Evolutionary conservation across 768 basidiomycete species (phyloP).

Genomic region (Coprinellus micaceus): DNA sequence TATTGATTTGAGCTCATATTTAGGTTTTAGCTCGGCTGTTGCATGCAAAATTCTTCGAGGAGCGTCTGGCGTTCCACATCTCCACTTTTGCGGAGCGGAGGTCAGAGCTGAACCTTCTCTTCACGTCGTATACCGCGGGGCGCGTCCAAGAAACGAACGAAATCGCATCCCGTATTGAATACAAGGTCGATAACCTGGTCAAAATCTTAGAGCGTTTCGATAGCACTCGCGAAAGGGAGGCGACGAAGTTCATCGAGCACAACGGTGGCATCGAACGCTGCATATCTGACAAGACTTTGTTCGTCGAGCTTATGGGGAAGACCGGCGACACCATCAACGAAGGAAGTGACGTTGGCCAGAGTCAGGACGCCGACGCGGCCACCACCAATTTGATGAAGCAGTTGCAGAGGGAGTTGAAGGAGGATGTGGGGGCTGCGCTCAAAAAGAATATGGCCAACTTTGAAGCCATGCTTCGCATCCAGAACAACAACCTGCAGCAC

Average conservation of each 20-base stretch:
- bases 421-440: conserved; percentile 35
- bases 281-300: conserved; percentile 28
- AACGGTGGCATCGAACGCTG: conserved; percentile 15
- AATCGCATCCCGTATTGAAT: conserved; percentile 20
- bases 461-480: conserved; percentile 44
- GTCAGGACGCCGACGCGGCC: conserved; percentile 5
- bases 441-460: conserved; percentile 38
- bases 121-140: conserved; percentile 35
- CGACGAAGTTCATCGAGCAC: background rate
- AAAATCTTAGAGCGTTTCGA: background rate
- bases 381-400: conserved; percentile 22
- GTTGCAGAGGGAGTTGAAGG: conserved; percentile 30
- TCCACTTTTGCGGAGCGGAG: conserved; percentile 31
- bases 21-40: conserved; percentile 17
- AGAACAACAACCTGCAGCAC: conserved; percentile 30
- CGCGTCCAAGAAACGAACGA: conserved; percentile 26
- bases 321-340: conserved; percentile 27
- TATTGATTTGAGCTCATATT: background rate
- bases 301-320: conserved; percentile 29
- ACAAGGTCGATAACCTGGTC: conserved; percentile 29
- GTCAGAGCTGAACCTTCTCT: conserved; percentile 31
- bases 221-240: background rate
- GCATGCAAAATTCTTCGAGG: conserved; percentile 34
- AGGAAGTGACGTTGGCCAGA: conserved; percentile 4
- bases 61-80: conserved; percentile 29